Evolutionary conservation across 75 land plant genomes (phyloP), one percentile per base, ranked within the genome.

Genomic region (Gnetum montanum): DNA sequence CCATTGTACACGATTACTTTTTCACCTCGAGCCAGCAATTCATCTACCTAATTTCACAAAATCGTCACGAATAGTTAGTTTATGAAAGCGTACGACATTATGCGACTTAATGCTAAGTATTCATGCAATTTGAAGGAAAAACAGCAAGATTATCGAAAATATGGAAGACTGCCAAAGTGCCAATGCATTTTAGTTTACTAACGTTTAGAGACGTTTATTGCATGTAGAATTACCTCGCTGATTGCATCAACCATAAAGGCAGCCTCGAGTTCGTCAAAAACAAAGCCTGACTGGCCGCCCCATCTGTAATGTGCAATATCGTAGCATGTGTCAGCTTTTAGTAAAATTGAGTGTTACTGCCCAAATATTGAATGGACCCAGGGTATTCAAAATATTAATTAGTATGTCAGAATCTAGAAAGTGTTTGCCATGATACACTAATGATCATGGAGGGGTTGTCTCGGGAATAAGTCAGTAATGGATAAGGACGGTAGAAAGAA

Each of bases 1-100:
- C 96, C 96, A 68, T 78, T 90, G 70, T 90, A 90, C 24, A 85
- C 61, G 8, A 84, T 82, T 25, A 90, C 73, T 43, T 82, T 79
- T 13, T 85, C 90, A 16, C 90, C 90, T 34, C 59, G 59, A 6
- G 86, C 54, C 43, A 90, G 58, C 3, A 90, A 70, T 68, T 80
- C 72, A 77, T 90, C 96, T 24, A 90, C 90, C 95, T 85, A 72
- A 3, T n/a, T n/a, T n/a, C n/a, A n/a, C n/a, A n/a, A n/a, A n/a
- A n/a, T n/a, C n/a, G n/a, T n/a, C n/a, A n/a, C n/a, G n/a, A 19
- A 19, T 19, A 27, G 27, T 20, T 36, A 52, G 36, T n/a, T n/a
- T 48, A 25, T 33, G 25, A 52, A 7, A n/a, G n/a, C n/a, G n/a
- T n/a, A 30, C 7, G 20, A 33, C 31, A 30, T 8, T 20, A 31